Percentiles rank a stretch among this genome's conserved stretches.
Conservation (phyloP, 2,329 filamentous ascomycete species). For the Aspergillus intermedius region DNA sequence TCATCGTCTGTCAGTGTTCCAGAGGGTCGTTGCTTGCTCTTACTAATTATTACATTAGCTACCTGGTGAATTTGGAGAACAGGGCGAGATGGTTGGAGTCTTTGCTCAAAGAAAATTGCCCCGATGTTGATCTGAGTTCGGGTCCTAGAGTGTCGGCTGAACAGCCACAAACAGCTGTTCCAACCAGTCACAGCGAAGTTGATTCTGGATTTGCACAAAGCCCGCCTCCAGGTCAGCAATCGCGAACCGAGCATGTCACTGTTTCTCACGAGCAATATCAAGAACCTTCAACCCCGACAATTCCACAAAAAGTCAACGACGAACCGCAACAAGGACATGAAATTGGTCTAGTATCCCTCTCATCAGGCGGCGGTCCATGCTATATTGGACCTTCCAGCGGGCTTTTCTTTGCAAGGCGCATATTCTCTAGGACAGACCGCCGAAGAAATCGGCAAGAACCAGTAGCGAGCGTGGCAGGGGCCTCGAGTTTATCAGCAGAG, state of each 20-base stretch:
- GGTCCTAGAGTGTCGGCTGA: conserved; percentile 10
- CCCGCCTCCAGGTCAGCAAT: background rate
- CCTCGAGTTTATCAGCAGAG: conserved; percentile 18
- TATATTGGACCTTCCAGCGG: conserved; percentile 54
- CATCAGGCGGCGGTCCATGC: conserved; percentile 40
- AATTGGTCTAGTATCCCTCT: conserved; percentile 48
- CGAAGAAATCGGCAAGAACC: conserved; percentile 8
- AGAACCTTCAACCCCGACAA: background rate
- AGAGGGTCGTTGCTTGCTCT: background rate
- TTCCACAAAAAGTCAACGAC: background rate
- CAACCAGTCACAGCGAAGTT: background rate
- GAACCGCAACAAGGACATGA: conserved; percentile 38
- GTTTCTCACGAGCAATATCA: background rate
- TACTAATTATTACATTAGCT: conserved; percentile 13
- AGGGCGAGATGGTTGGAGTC: conserved; percentile 44
- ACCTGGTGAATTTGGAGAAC: conserved; percentile 35
- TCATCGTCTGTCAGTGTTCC: conserved; percentile 34
- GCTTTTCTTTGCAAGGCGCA: conserved; percentile 47
- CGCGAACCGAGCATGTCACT: background rate
- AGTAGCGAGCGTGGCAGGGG: conserved; percentile 5
- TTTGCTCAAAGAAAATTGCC: conserved; percentile 37
- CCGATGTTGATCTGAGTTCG: conserved; percentile 37
- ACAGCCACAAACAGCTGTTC: background rate
- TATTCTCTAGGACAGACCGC: conserved; percentile 37
- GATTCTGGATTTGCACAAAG: background rate